Conservation (phyloP, 2,329 filamentous ascomycete species). For the Fusarium torreyae region DNA sequence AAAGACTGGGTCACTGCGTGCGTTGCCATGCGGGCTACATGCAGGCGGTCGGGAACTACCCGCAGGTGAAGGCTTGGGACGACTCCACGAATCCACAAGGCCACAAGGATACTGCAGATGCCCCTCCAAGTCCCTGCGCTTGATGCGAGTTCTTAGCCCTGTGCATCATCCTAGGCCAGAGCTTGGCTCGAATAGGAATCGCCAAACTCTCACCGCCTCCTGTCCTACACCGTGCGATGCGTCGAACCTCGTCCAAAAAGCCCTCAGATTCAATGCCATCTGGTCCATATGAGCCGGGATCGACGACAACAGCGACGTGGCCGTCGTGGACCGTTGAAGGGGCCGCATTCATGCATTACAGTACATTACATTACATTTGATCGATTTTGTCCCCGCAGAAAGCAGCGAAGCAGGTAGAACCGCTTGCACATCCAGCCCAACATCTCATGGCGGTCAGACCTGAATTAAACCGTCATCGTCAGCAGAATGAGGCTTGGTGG, state of each 20-base stretch:
- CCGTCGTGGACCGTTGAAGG: constrained; percentile 19
- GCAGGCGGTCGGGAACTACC: constrained; percentile 30
- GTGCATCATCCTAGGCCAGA: constrained; percentile 45
- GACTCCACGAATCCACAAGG: constrained; percentile 17
- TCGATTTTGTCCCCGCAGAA: constrained; percentile 30
- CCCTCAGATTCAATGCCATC: constrained; percentile 46
- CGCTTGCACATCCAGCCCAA: constrained; percentile 29
- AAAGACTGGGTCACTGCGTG: background rate
- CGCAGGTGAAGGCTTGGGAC: constrained; percentile 19
- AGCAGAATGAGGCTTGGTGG: constrained; percentile 23
- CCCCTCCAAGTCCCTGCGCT: constrained; percentile 39
- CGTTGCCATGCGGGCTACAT: constrained; percentile 2
- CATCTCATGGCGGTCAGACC: constrained; percentile 49
- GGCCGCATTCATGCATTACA: constrained; percentile 15
- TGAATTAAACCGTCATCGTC: constrained; percentile 41
- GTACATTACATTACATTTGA: constrained; percentile 17
- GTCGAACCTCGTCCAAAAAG: constrained; percentile 41
- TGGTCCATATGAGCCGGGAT: constrained; percentile 32
- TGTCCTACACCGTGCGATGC: constrained; percentile 25
- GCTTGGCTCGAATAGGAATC: constrained; percentile 48
- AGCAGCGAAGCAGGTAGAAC: constrained; percentile 24
- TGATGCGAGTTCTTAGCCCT: constrained; percentile 43
- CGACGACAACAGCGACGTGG: constrained; percentile 41
- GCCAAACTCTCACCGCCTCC: constrained; percentile 50
- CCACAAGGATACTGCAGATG: constrained; percentile 16